Evolutionary conservation across 1,139 yeast species (phyloP).

Genomic region (Torulaspora pretoriensis): DNA sequence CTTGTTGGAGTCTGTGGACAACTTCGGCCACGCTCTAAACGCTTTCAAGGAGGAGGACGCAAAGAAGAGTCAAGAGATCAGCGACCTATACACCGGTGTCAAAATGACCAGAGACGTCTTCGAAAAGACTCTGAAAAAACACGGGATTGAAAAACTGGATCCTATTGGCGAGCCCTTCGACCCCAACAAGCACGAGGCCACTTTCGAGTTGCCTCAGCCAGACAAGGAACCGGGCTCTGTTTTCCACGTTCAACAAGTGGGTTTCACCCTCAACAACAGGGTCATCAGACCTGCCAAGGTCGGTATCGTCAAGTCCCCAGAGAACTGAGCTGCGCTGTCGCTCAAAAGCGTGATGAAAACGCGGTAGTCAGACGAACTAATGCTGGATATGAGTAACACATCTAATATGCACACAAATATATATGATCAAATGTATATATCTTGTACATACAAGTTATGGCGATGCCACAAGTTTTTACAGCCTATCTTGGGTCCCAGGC

Average conservation of each 20-base stretch:
- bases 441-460: slow-evolving; percentile 4
- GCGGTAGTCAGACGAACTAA: not conserved
- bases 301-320: slow-evolving; percentile 65
- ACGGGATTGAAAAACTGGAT: slow-evolving; percentile 77
- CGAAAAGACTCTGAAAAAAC: slow-evolving; percentile 75
- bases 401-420: not conserved
- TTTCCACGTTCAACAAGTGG: slow-evolving; percentile 88
- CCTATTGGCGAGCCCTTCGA: slow-evolving; percentile 85
- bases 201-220: slow-evolving; percentile 83
- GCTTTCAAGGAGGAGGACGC: slow-evolving; percentile 66
- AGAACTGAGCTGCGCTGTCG: slow-evolving; percentile 1
- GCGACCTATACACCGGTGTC: slow-evolving; percentile 82
- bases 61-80: slow-evolving; percentile 56
- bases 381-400: not conserved
- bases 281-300: slow-evolving; percentile 96
- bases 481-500: not conserved
- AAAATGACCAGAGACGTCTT: slow-evolving; percentile 85
- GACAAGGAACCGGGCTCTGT: slow-evolving; percentile 91
- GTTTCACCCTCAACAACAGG: slow-evolving; percentile 80
- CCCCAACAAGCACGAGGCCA: slow-evolving; percentile 91
- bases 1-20: slow-evolving; percentile 82
- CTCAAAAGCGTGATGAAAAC: not conserved
- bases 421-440: not conserved
- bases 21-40: slow-evolving; percentile 80
- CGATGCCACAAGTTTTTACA: not conserved